Evolutionary conservation across 345 rosid genomes (phyloP).

Genomic region (Linum tenue): DNA sequence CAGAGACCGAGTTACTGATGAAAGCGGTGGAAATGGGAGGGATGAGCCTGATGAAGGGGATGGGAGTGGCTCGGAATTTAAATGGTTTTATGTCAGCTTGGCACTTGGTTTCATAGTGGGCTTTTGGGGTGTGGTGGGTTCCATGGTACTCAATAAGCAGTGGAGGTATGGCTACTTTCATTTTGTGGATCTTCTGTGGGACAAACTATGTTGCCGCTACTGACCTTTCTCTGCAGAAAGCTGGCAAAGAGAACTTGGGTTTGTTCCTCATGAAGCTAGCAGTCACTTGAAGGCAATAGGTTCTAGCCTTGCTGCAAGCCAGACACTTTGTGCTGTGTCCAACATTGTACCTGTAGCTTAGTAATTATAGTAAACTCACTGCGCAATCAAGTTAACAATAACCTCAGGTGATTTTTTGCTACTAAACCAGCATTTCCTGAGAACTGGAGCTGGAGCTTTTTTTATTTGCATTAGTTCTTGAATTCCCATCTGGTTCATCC

Average conservation of each 20-base stretch:
- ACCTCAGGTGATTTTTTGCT: too few species aligned
- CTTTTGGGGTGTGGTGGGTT: constrained; percentile 1
- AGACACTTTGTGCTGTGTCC: too few species aligned
- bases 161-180: constrained; percentile 10
- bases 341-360: too few species aligned
- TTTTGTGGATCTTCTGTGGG: constrained; percentile 1
- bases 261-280: not conserved
- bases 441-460: too few species aligned
- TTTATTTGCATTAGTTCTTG: too few species aligned
- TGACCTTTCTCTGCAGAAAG: not conserved
- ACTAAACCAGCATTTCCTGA: too few species aligned
- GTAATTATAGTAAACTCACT: too few species aligned
- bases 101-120: constrained; percentile 11
- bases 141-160: not conserved
- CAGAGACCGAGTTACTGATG: not conserved
- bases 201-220: not conserved
- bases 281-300: not conserved
- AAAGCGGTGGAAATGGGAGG: not conserved
- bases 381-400: too few species aligned
- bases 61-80: not conserved
- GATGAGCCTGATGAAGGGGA: not conserved
- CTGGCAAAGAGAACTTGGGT: not conserved
- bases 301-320: too few species aligned
- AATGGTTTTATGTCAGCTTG: constrained; percentile 6
- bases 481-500: too few species aligned